Base-by-base conservation (phyloP, 2,329 filamentous ascomycete genomes). In the Cytospora schulzeri region DNA sequence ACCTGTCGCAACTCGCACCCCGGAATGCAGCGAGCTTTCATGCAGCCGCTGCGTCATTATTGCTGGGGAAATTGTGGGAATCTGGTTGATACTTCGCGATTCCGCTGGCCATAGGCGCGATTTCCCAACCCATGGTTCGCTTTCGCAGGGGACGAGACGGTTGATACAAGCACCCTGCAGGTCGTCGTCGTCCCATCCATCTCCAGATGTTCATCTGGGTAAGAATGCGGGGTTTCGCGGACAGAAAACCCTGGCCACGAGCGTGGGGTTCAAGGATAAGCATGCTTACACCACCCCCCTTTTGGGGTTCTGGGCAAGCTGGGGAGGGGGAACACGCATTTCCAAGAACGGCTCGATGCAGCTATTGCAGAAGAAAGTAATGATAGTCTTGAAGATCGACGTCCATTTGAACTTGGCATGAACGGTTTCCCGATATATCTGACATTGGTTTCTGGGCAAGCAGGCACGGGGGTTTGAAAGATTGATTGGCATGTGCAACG, bases 1-100 rank as follows among this genome's bases (percentile, higher is more conserved):
- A 14, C 45, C 22, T 35, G 33, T 35, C 14, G 33, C 33, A 35
- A 3, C 9, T 22, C n/a, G 8, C 45, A 48, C 45, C 26, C 26
- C 52, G 19, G 9, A 7, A 54, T 29, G 26, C 33, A 48, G 26
- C 12, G 59, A 61, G 48, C 45, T 55, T n/a, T 28, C 38, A 62
- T 62, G 60, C 59, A 62, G 28, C 38, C 52, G 22, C 55, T 51
- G 60, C 60, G 60, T 62, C 60, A 62, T 62, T 52, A 56, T 48
- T 62, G 52, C 52, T 54, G 52, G 52, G 52, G 52, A 33, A 31
- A 31, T 31, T 54, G 45, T 48, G 45, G 45, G 22, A 48, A 24
- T 24, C 4, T 8, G 11, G 45, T 48, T 24, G 3, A 48, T 22
- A 4, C 45, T n/a, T 48, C 45, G 45, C 45, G 45, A 48, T 24